Percentiles rank a stretch among this genome's conserved stretches.
Evolutionary conservation across 202 grass and related monocot species (phyloP).

Genomic region (Schoenoplectus triqueter): DNA sequence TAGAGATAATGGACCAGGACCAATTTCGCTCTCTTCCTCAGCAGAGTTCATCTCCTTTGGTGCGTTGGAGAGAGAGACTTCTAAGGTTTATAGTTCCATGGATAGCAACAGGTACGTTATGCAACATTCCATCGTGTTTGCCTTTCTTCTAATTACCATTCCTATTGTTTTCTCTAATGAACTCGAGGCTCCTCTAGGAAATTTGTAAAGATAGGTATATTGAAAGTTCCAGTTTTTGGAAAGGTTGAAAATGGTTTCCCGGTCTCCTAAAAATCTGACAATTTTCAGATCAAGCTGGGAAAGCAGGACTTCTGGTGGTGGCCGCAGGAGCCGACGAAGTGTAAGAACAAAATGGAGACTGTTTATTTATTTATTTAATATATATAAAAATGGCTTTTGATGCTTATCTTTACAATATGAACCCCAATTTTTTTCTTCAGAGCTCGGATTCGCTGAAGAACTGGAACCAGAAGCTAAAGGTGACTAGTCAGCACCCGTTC

Average conservation of each 20-base stretch:
- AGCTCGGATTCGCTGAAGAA: conserved; percentile 64
- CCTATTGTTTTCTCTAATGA: not conserved
- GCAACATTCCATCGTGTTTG: not conserved
- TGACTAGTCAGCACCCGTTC: conserved; percentile 88
- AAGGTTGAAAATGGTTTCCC: conserved; percentile 29
- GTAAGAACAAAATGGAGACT: conserved; percentile 45
- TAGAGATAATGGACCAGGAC: conserved; percentile 42
- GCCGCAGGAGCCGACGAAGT: conserved; percentile 59
- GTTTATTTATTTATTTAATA: not conserved
- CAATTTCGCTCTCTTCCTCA: conserved; percentile 44
- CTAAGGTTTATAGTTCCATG: conserved; percentile 51
- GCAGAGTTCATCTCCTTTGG: conserved; percentile 48
- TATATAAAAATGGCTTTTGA: not conserved
- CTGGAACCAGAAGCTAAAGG: conserved; percentile 90
- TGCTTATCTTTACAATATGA: conserved; percentile 10
- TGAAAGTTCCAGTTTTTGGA: not conserved
- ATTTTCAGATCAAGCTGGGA: conserved; percentile 66
- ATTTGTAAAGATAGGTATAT: not conserved
- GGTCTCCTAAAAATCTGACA: conserved; percentile 17
- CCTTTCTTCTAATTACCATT: not conserved
- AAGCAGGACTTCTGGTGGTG: conserved; percentile 52
- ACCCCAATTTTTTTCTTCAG: conserved; percentile 42
- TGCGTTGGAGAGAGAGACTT: conserved; percentile 25
- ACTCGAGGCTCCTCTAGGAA: not conserved
- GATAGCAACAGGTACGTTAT: conserved; percentile 62